Evolutionary conservation across 805 yeast species (phyloP).

Genomic region (Candida yuanshanica): DNA sequence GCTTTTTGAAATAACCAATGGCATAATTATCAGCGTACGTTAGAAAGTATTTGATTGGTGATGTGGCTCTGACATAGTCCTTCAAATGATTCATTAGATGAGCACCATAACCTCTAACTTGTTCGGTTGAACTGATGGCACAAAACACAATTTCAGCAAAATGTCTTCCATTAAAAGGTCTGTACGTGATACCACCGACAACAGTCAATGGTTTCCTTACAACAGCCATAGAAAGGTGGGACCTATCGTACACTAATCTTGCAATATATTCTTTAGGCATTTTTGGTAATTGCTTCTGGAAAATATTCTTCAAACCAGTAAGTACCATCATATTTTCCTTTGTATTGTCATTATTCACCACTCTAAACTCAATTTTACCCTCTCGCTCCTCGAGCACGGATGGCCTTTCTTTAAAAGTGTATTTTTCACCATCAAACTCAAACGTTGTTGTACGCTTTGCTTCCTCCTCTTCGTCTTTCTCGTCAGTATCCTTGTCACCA

Average conservation of each 20-base stretch:
- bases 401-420: slow-evolving; percentile 86
- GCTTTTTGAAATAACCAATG: slow-evolving; percentile 96
- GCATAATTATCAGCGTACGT: slow-evolving; percentile 99
- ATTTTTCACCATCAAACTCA: slow-evolving; percentile 63
- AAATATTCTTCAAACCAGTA: slow-evolving; percentile 92
- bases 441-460: slow-evolving; percentile 35
- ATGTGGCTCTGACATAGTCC: slow-evolving; percentile 87
- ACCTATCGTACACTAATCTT: slow-evolving; percentile 86
- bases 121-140: slow-evolving; percentile 96
- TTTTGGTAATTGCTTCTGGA: slow-evolving; percentile 95
- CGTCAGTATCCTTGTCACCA: slow-evolving; percentile 18
- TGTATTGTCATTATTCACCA: slow-evolving; percentile 90
- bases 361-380: slow-evolving; percentile 90
- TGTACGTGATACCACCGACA: slow-evolving; percentile 95
- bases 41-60: slow-evolving; percentile 77
- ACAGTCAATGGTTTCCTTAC: slow-evolving; percentile 90
- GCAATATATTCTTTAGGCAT: slow-evolving; percentile 98
- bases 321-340: slow-evolving; percentile 83
- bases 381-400: slow-evolving; percentile 92
- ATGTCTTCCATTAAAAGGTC: slow-evolving; percentile 85
- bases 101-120: slow-evolving; percentile 98
- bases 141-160: slow-evolving; percentile 99
- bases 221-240: slow-evolving; percentile 94
- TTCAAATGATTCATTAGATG: slow-evolving; percentile 97
- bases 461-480: slow-evolving; percentile 28